Evolutionary conservation across 1,284 basidiomycete genomes (phyloP), one percentile per base, ranked within the genome.

Genomic region (Neolentinus lepideus): DNA sequence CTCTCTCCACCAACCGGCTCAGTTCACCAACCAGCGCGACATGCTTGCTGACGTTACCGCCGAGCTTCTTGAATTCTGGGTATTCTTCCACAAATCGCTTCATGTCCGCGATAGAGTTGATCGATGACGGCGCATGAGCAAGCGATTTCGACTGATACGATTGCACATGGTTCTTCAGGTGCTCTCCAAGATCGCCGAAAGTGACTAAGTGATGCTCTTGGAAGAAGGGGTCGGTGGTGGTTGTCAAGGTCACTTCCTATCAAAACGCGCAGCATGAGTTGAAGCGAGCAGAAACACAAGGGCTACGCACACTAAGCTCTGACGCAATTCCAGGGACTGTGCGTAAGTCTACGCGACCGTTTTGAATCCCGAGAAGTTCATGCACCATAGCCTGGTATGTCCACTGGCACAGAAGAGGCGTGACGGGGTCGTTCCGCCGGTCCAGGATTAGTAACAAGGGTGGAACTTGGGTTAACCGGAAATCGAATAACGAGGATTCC

Each of bases 351-450:
- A 99, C 94, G 51, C 97, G 82, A 16, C 95, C 96, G 67, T 98
- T 98, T 62, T 90, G 87, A 57, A 99, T 97, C 0, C 92, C 92
- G 10, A 99, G 74, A 11, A 98, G 76, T 69, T 99, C 97, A 66
- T 99, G 97, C 0, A 98, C 96, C 96, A 99, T 98, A 1, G 97
- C 97, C 70, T 99, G 96, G 72, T 99, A 99, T 12, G 97, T 99
- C 97, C 97, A 99, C 70, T 98, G 97, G 1, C 92, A 92, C 26
- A 99, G 78, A n/a, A 99, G 73, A 2, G 97, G 97, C 0, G 97
- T 99, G 14, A 99, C 94, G 1, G 97, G 97, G 67, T 99, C 97
- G 70, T 98, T 98, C 59, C 96, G 78, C 56, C 97, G 82, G 73
- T 99, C 97, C 56, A 92, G 76, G 60, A 91, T 88, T 52, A 92